A percentile compares a stretch with the other conserved stretches of the same genome.
These are phyloP conservation scores for Russula brevipes DNA, from an alignment of 768 basidiomycete species.

Conservation along the genomic window DNA sequence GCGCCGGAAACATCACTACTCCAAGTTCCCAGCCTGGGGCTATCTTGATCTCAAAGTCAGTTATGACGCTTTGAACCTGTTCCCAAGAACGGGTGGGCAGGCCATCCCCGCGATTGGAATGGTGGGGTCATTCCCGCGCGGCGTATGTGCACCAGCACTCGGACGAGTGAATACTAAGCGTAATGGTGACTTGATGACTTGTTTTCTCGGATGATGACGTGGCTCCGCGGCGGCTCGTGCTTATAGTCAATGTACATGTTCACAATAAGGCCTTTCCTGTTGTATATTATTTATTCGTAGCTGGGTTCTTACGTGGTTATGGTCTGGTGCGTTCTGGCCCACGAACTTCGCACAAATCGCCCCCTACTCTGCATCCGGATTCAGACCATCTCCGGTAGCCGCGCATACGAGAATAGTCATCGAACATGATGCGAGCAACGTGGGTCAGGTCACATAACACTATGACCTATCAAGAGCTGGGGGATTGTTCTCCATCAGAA, in stretches of 20 bases:
- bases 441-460: neutral
- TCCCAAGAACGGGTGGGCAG: neutral
- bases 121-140: no score
- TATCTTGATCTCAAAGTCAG: neutral
- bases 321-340: neutral
- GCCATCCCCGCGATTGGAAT: neutral
- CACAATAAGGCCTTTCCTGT: neutral
- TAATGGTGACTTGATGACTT: no score
- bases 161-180: no score
- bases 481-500: neutral
- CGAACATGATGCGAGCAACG: neutral
- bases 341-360: neutral
- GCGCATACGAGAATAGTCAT: neutral
- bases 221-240: neutral
- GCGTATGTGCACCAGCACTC: no score
- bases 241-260: no score
- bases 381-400: neutral
- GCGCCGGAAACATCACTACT: slow-evolving; percentile 6
- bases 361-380: neutral
- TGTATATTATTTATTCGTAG: neutral
- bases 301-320: neutral
- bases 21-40: neutral
- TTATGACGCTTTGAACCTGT: neutral
- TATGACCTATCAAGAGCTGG: slow-evolving; percentile 7
- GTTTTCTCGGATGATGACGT: neutral